Evolutionary conservation across 495 filamentous ascomycete species (phyloP).

Genomic region (Neurospora terricola): DNA sequence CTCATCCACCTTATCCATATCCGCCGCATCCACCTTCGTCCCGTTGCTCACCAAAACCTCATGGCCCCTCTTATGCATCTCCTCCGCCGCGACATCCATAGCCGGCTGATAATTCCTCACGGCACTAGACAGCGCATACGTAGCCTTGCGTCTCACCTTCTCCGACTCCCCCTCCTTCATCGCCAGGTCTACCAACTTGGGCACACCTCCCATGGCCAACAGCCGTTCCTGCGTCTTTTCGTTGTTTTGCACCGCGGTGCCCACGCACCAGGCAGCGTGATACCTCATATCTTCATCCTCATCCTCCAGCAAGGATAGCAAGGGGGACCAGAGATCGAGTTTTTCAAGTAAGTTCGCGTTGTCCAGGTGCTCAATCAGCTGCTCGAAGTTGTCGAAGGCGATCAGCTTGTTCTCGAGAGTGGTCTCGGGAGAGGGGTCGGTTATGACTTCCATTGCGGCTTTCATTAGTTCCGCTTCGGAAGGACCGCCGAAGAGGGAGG

Average conservation of each 20-base stretch:
- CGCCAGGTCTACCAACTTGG: slow-evolving; percentile 56
- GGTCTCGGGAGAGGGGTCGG: slow-evolving; percentile 45
- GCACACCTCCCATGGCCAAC: slow-evolving; percentile 59
- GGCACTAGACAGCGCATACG: slow-evolving; percentile 64
- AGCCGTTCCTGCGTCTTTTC: slow-evolving; percentile 68
- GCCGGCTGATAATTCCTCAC: slow-evolving; percentile 81
- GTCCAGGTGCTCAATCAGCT: slow-evolving; percentile 82
- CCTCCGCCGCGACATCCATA: slow-evolving; percentile 53
- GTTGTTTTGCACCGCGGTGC: slow-evolving; percentile 96
- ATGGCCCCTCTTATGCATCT: slow-evolving; percentile 44
- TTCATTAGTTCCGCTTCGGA: slow-evolving; percentile 87
- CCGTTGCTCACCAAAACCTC: slow-evolving; percentile 9
- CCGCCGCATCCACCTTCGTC: slow-evolving; percentile 52
- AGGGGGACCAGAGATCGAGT: slow-evolving; percentile 69
- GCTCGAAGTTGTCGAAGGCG: slow-evolving; percentile 95
- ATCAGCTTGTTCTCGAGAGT: slow-evolving; percentile 67
- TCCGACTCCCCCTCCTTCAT: slow-evolving; percentile 43
- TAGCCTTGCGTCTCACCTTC: slow-evolving; percentile 69
- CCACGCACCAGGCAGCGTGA: slow-evolving; percentile 86
- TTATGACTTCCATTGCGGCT: slow-evolving; percentile 64
- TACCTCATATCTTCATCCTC: slow-evolving; percentile 60
- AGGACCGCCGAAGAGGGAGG: slow-evolving; percentile 63
- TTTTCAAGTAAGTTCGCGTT: slow-evolving; percentile 87
- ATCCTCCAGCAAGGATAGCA: slow-evolving; percentile 57
- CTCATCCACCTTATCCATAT: slow-evolving; percentile 77